phyloP scores from a whole-genome alignment of 805 yeast species.

The Saccharomycodes ludwigii region DNA sequence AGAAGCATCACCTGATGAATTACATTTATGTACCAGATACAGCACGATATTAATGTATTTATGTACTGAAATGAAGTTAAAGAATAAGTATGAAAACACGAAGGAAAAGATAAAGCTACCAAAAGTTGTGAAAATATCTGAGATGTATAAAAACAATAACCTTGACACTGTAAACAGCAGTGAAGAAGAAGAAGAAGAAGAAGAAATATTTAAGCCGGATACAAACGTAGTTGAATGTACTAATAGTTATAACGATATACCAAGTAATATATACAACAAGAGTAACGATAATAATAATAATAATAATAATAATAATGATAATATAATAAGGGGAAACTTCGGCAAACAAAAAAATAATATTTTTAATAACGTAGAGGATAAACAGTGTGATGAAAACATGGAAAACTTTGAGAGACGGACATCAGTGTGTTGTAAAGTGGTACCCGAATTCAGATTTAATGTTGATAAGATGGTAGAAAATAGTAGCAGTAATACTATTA shows the following conservation, averaged over 20 bases:
- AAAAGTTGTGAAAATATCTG: not conserved
- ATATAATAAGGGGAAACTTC: too few relatives aligned
- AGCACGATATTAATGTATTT: constrained; percentile 65
- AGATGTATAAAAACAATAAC: not conserved
- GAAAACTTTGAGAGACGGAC: too few relatives aligned
- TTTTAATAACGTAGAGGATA: too few relatives aligned
- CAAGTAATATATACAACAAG: too few relatives aligned
- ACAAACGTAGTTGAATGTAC: constrained; percentile 4
- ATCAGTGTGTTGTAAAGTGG: too few relatives aligned
- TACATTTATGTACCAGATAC: constrained; percentile 72
- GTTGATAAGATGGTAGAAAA: too few relatives aligned
- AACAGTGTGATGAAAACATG: too few relatives aligned
- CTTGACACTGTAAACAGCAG: not conserved
- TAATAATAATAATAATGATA: too few relatives aligned
- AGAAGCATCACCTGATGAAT: constrained; percentile 81
- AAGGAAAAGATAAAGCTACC: not conserved
- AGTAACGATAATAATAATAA: too few relatives aligned
- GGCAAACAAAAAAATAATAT: too few relatives aligned
- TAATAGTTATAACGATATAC: too few relatives aligned
- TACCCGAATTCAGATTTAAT: too few relatives aligned
- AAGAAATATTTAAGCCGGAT: not conserved
- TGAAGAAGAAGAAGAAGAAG: not conserved
- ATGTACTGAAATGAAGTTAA: constrained; percentile 59
- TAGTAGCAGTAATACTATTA: constrained; percentile 3
- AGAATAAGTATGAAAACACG: constrained; percentile 16